These are phyloP conservation scores for Cystobasidium sp. DNA, from an alignment of 1,284 basidiomycete genomes.

Conservation along the genomic window DNA sequence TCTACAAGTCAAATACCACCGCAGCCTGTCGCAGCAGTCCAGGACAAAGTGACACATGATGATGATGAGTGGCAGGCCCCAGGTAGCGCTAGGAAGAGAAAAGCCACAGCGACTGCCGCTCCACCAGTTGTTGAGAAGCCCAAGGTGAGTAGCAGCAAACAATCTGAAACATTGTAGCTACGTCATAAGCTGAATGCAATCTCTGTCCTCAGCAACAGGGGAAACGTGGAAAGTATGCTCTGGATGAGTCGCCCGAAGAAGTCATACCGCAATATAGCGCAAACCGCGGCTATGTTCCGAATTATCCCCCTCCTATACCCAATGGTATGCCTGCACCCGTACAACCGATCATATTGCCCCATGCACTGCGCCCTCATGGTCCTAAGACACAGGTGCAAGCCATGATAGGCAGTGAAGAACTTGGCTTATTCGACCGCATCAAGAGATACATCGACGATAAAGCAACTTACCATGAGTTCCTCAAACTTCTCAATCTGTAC, in stretches of 20 bases:
- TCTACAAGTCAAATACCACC: not conserved
- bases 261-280: slow-evolving; percentile 47
- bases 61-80: slow-evolving; percentile 39
- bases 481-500: slow-evolving; percentile 93
- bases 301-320: slow-evolving; percentile 20
- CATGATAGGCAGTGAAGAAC: slow-evolving; percentile 75
- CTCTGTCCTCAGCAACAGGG: not conserved
- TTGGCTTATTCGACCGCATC: slow-evolving; percentile 91
- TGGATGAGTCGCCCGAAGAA: slow-evolving; percentile 49
- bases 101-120: not conserved
- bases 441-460: slow-evolving; percentile 82
- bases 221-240: slow-evolving; percentile 24
- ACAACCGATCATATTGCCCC: slow-evolving; percentile 38
- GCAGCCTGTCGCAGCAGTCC: not conserved
- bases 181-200: no score
- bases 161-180: not conserved
- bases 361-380: slow-evolving; percentile 43
- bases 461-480: slow-evolving; percentile 86
- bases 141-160: slow-evolving; percentile 42
- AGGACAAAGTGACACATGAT: slow-evolving; percentile 9
- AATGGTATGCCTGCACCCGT: slow-evolving; percentile 30
- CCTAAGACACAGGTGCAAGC: slow-evolving; percentile 55
- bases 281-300: slow-evolving; percentile 8
- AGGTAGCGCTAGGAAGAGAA: slow-evolving; percentile 29
- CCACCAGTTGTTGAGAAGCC: slow-evolving; percentile 49